These are phyloP conservation scores for Suillus clintonianus DNA, from an alignment of 768 basidiomycete species.

Conservation along the genomic window DNA sequence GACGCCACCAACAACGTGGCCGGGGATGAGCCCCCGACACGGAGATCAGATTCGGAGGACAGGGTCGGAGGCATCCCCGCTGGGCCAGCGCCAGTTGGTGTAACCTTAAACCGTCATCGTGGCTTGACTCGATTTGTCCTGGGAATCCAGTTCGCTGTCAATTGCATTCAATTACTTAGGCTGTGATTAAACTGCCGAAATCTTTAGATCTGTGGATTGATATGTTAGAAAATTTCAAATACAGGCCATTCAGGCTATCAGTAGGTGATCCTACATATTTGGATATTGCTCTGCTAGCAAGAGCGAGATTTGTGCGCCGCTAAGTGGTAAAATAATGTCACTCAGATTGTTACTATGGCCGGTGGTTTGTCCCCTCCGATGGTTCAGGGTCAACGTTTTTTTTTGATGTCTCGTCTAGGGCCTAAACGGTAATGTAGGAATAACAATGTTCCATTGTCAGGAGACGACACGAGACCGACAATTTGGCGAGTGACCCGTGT, in stretches of 20 bases:
- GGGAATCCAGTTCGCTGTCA: background rate
- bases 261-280: background rate
- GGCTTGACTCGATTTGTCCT: background rate
- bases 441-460: background rate
- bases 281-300: background rate
- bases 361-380: background rate
- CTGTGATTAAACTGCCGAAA: background rate
- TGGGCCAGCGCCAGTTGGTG: background rate
- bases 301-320: background rate
- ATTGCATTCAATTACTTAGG: background rate
- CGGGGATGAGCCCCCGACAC: background rate
- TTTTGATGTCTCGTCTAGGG: background rate
- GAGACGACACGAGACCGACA: background rate
- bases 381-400: background rate
- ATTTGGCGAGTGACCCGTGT: background rate
- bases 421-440: background rate
- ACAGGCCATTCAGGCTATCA: background rate
- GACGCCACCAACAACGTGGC: background rate
- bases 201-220: background rate
- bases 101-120: background rate
- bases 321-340: background rate
- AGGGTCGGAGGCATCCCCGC: constrained; percentile 1
- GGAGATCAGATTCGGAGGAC: background rate
- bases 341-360: background rate
- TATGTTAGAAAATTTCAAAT: background rate